Base-by-base conservation (phyloP, 257 asterid species). In the Petrea volubilis region DNA sequence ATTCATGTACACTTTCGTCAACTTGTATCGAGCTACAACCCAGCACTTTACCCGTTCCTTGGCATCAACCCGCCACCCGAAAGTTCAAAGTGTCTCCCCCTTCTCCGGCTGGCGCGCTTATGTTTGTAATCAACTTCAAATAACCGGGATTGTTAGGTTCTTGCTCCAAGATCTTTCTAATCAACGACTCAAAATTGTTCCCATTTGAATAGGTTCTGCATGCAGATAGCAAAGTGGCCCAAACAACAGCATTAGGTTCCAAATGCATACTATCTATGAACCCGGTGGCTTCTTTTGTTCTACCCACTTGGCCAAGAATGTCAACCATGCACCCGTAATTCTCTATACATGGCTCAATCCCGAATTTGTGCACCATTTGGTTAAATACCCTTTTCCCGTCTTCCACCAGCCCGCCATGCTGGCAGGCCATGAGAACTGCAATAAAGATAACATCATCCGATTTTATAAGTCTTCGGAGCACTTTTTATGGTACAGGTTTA, bases 321-420 rank as follows among this genome's bases (percentile, higher is more conserved):
- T 83, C 91, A 18, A 86, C 84, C 91, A 83, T 77, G 74, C 89
- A 83, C 14, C 87, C 87, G 49, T 86, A 86, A 66, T 86, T 88
- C 76, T 83, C 87, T 14, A 81, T 79, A 34, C 85, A 67, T 10
- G 89, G 89, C 52, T 69, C 66, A 31, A 86, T 75, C 10, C 78
- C 76, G 50, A 71, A 81, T 2, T 72, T 73, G 9, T 34, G 51
- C 53, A 83, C 77, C 91, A 86, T 86, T 60, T 72, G 73, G 18
- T 79, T 12, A 23, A 83, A 83, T 59, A 79, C 29, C 66, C 51
- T 64, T 63, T 79, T 67, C 28, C 91, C 84, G 20, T 83, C 85
- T 43, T 77, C 83, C 25, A 86, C 61, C 68, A 83, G 34, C 15
- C 87, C 87, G 43, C 85, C 86, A 34, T 83, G 89, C 55, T 70